phyloP scores from a whole-genome alignment of 495 filamentous ascomycete species.

The Ascodesmis nigricans region DNA sequence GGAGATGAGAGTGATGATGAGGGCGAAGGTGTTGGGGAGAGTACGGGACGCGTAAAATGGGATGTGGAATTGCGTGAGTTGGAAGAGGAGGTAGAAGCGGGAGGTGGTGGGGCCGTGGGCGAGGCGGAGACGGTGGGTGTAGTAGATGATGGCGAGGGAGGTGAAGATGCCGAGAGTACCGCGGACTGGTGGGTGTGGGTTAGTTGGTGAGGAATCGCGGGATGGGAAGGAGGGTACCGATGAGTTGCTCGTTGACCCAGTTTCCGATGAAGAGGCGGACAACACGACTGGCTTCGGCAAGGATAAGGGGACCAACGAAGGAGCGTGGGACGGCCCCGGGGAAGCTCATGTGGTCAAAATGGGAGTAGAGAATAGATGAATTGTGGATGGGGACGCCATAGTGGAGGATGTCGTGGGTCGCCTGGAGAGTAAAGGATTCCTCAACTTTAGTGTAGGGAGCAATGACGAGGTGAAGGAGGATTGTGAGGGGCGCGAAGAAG shows the following conservation, averaged over 20 bases:
- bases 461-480: constrained; percentile 51
- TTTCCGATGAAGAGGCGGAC: constrained; percentile 29
- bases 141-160: constrained; percentile 40
- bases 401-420: constrained; percentile 66
- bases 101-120: constrained; percentile 49
- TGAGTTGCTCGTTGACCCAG: constrained; percentile 29
- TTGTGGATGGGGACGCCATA: constrained; percentile 49
- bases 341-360: constrained; percentile 84
- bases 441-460: constrained; percentile 97
- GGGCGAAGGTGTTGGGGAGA: constrained; percentile 92
- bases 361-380: constrained; percentile 26
- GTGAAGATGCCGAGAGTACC: constrained; percentile 62
- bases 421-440: constrained; percentile 95
- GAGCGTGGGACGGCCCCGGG: constrained; percentile 79
- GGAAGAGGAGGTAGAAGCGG: constrained; percentile 65
- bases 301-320: constrained; percentile 54
- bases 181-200: constrained; percentile 34
- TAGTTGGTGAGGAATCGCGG: constrained; percentile 15
- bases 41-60: constrained; percentile 85
- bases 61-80: constrained; percentile 75
- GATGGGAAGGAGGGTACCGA: constrained; percentile 22
- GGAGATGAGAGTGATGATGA: constrained; percentile 54
- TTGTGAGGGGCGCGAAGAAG: constrained; percentile 37
- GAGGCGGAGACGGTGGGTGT: constrained; percentile 37
- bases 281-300: constrained; percentile 48